Conservation (phyloP, 1,139 yeast genomes). For the Debaryomycetaceae sp. region DNA sequence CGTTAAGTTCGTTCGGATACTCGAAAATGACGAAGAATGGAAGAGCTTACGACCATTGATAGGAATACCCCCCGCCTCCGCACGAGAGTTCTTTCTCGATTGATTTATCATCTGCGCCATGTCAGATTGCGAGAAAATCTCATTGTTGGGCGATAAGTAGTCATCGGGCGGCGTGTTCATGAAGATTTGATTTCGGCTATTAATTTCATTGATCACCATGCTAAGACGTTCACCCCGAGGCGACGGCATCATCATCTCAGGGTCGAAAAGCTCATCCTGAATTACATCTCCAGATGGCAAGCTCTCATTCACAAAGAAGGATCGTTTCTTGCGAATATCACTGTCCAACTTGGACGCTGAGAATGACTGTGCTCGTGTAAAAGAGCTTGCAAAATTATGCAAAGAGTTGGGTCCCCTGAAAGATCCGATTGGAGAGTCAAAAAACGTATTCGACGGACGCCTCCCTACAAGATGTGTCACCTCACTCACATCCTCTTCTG, state of each 20-base stretch:
- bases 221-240: constrained; percentile 63
- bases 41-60: constrained; percentile 14
- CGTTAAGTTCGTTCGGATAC: constrained; percentile 34
- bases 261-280: constrained; percentile 66
- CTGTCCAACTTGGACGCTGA: constrained; percentile 44
- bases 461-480: constrained; percentile 18
- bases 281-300: constrained; percentile 14
- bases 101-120: constrained; percentile 26
- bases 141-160: constrained; percentile 19
- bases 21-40: constrained; percentile 35
- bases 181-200: constrained; percentile 26
- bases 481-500: constrained; percentile 10
- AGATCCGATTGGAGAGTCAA: constrained; percentile 44
- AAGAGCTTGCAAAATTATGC: constrained; percentile 47
- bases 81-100: constrained; percentile 28
- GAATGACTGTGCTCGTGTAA: constrained; percentile 46
- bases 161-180: constrained; percentile 14
- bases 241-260: constrained; percentile 67
- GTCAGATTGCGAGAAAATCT: constrained; percentile 44
- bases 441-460: constrained; percentile 25
- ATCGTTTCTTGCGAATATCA: constrained; percentile 40
- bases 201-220: constrained; percentile 40
- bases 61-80: constrained; percentile 13
- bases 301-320: constrained; percentile 28
- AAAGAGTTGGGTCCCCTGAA: constrained; percentile 47